Conservation (phyloP, 371 early-diverging fungal genomes). For the Syncephalastrum sp. region DNA sequence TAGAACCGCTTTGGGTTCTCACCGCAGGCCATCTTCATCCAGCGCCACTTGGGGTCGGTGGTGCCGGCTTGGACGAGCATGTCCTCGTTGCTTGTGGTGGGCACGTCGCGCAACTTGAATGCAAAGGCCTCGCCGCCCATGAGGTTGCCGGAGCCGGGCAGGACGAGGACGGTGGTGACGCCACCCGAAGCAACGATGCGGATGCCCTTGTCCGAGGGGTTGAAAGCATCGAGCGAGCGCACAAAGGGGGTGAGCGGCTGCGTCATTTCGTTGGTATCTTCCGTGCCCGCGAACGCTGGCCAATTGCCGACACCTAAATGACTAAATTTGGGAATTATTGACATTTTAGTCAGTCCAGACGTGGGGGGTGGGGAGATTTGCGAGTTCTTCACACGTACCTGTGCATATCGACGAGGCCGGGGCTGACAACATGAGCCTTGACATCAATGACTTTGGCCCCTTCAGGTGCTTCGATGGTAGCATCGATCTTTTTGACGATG, state of each 20-base stretch:
- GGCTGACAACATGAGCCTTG: conserved; percentile 64
- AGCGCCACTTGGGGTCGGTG: conserved; percentile 52
- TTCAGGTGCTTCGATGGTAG: conserved; percentile 26
- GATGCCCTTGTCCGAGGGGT: conserved; percentile 63
- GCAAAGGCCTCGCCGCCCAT: conserved; percentile 78
- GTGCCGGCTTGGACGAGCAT: conserved; percentile 61
- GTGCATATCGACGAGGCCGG: conserved; percentile 79
- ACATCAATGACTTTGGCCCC: conserved; percentile 54
- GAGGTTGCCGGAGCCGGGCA: conserved; percentile 74
- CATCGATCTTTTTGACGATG: conserved; percentile 44
- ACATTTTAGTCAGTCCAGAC: neutral
- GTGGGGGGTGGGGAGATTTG: no score
- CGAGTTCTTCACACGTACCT: conserved; percentile 34
- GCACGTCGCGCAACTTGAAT: conserved; percentile 55
- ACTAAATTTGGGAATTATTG: conserved; percentile 22
- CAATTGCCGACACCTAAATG: conserved; percentile 63
- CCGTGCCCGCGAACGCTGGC: conserved; percentile 53
- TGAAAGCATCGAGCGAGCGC: conserved; percentile 57
- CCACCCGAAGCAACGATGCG: conserved; percentile 70
- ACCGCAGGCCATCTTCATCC: conserved; percentile 82
- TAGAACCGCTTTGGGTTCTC: conserved; percentile 58
- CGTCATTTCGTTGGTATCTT: conserved; percentile 69
- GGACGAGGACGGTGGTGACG: conserved; percentile 68
- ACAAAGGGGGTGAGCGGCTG: conserved; percentile 58
- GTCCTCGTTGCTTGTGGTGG: conserved; percentile 57